A percentile compares a stretch with the other conserved stretches of the same genome.
phyloP scores from a whole-genome alignment of 2,329 filamentous ascomycete genomes.

The Fusarium sp. region DNA sequence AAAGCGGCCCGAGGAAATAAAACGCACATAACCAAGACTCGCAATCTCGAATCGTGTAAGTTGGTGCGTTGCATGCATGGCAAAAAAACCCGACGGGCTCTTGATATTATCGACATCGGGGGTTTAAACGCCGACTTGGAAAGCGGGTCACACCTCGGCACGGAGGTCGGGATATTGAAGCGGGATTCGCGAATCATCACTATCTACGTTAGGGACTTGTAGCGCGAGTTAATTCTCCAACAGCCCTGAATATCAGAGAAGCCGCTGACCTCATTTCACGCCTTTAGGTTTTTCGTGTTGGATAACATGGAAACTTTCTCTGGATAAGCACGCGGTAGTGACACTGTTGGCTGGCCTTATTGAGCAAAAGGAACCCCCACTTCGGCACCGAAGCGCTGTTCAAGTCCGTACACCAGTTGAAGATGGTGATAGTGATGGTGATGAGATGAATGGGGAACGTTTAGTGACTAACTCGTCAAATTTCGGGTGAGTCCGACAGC shows the following conservation, averaged over 20 bases:
- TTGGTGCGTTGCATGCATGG: not conserved
- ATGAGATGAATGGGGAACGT: conserved; percentile 23
- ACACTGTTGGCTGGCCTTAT: not conserved
- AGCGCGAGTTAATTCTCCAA: conserved; percentile 6
- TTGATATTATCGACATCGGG: conserved; percentile 30
- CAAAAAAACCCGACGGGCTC: conserved; percentile 15
- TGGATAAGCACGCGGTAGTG: conserved; percentile 9
- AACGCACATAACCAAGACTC: conserved; percentile 5
- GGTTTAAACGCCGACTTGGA: conserved; percentile 32
- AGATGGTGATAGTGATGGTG: conserved; percentile 3
- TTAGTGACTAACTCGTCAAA: conserved; percentile 3
- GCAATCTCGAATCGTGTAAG: not conserved
- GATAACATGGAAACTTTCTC: not conserved
- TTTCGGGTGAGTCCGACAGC: conserved; percentile 14
- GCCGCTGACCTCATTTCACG: conserved; percentile 24
- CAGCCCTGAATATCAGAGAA: conserved; percentile 1
- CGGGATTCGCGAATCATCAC: conserved; percentile 11
- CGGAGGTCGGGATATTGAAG: conserved; percentile 33
- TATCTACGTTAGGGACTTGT: not conserved
- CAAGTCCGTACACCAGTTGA: conserved; percentile 14
- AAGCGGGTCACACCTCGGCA: conserved; percentile 30
- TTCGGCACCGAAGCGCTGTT: conserved; percentile 41
- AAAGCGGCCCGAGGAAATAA: conserved; percentile 6
- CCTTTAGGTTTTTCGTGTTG: not conserved
- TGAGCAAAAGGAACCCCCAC: conserved; percentile 4